These are phyloP conservation scores for Pythium sukuiense DNA, from an alignment of 352 stramenopile genomes.

Conservation along the genomic window DNA sequence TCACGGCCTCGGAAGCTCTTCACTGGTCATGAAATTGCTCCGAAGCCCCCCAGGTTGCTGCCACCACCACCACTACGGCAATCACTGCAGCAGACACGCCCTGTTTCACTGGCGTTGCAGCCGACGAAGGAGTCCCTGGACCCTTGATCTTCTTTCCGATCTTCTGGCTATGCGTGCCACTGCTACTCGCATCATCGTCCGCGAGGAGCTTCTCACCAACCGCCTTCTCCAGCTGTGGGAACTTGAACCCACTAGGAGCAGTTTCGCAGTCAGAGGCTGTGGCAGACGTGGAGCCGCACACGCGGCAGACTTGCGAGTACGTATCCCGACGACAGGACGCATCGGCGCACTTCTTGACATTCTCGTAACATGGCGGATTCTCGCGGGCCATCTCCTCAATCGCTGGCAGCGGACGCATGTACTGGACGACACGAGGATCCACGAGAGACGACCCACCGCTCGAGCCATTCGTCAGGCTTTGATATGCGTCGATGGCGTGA, in stretches of 20 bases:
- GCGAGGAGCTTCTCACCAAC: conserved; percentile 3
- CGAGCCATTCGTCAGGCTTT: conserved; percentile 19
- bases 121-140: neutral
- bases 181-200: conserved; percentile 5
- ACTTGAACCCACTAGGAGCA: conserved; percentile 18
- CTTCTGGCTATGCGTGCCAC: neutral
- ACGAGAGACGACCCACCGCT: conserved; percentile 11
- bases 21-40: too few relatives aligned
- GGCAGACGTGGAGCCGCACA: conserved; percentile 18
- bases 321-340: conserved; percentile 21
- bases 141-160: neutral
- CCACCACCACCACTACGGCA: too few relatives aligned
- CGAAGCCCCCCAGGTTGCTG: too few relatives aligned
- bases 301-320: conserved; percentile 31
- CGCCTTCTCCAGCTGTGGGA: conserved; percentile 26
- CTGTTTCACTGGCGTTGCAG: too few relatives aligned
- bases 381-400: conserved; percentile 24
- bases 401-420: conserved; percentile 30
- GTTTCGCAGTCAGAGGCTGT: conserved; percentile 30
- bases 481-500: conserved; percentile 30
- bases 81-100: too few relatives aligned
- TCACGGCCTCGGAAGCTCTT: too few relatives aligned
- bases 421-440: conserved; percentile 9
- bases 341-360: conserved; percentile 26
- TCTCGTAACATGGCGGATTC: conserved; percentile 40